Conservation (phyloP, 495 filamentous ascomycete genomes). For the Aspergillus taichungensis region DNA sequence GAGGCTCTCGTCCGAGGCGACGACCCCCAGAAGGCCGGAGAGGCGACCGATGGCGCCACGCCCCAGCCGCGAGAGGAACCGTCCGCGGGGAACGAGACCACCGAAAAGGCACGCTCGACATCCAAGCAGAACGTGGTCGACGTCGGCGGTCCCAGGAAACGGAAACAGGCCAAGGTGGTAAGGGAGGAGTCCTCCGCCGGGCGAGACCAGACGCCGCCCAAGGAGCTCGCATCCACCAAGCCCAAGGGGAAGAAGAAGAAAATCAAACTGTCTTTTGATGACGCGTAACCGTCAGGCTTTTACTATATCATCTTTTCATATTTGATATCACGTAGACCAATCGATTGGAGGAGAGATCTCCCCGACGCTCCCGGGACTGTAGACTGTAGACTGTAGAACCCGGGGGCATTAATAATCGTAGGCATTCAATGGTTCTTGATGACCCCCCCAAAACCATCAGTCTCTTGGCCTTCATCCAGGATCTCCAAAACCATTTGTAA, state of each 20-base stretch:
- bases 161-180: constrained; percentile 37
- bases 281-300: constrained; percentile 14
- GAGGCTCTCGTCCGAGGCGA: constrained; percentile 26
- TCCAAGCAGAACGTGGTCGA: constrained; percentile 33
- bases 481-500: no score
- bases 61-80: constrained; percentile 4
- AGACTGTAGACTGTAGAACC: no score
- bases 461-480: no score
- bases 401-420: no score
- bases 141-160: constrained; percentile 34
- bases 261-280: constrained; percentile 39
- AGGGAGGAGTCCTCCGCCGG: constrained; percentile 22
- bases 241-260: constrained; percentile 38
- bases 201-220: constrained; percentile 13
- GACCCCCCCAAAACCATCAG: no score
- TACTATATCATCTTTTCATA: constrained; percentile 11
- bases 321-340: no score
- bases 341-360: no score
- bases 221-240: constrained; percentile 21
- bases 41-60: constrained; percentile 6
- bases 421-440: no score
- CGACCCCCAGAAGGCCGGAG: constrained; percentile 11
- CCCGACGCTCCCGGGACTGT: no score
- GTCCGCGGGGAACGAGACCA: constrained; percentile 4
- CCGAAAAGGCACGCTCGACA: constrained; percentile 11